A percentile compares a stretch with the other conserved stretches of the same genome.
These are phyloP conservation scores for Penicillium hesseltinei DNA, from an alignment of 2,329 filamentous ascomycete species.

Conservation along the genomic window DNA sequence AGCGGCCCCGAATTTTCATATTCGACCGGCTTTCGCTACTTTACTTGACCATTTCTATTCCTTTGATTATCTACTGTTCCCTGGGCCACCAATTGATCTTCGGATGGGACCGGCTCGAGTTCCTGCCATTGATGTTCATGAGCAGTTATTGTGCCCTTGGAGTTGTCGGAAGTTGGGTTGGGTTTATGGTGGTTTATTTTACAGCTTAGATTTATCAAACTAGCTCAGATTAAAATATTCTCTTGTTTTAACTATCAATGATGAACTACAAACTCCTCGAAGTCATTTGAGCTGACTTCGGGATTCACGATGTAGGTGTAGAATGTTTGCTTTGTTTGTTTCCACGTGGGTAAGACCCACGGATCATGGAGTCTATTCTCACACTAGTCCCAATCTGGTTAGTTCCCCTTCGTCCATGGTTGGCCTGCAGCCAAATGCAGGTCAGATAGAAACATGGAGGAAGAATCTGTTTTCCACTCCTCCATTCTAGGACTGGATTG, in stretches of 20 bases:
- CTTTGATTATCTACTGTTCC: slow-evolving; percentile 84
- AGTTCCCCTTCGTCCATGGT: slow-evolving; percentile 17
- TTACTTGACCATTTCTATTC: slow-evolving; percentile 87
- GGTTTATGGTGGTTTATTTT: slow-evolving; percentile 91
- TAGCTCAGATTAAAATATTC: background rate
- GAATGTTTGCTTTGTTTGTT: slow-evolving; percentile 23
- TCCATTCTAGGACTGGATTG: background rate
- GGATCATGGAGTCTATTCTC: slow-evolving; percentile 22
- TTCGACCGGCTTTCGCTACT: slow-evolving; percentile 86
- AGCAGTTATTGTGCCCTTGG: slow-evolving; percentile 92
- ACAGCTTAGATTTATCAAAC: slow-evolving; percentile 35
- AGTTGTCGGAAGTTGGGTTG: slow-evolving; percentile 93
- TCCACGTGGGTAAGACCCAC: slow-evolving; percentile 26
- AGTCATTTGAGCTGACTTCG: background rate
- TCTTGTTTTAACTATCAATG: background rate
- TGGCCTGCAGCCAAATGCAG: slow-evolving; percentile 19
- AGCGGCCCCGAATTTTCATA: slow-evolving; percentile 77
- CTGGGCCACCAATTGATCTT: slow-evolving; percentile 80
- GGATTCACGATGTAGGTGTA: slow-evolving; percentile 7
- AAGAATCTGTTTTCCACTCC: background rate
- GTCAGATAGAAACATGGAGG: slow-evolving; percentile 15
- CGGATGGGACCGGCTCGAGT: slow-evolving; percentile 71
- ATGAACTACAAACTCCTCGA: background rate
- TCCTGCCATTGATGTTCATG: slow-evolving; percentile 93
- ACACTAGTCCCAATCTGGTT: slow-evolving; percentile 14